Base-by-base conservation (phyloP, 305 asterid species). In the Fraxinus ornus region DNA sequence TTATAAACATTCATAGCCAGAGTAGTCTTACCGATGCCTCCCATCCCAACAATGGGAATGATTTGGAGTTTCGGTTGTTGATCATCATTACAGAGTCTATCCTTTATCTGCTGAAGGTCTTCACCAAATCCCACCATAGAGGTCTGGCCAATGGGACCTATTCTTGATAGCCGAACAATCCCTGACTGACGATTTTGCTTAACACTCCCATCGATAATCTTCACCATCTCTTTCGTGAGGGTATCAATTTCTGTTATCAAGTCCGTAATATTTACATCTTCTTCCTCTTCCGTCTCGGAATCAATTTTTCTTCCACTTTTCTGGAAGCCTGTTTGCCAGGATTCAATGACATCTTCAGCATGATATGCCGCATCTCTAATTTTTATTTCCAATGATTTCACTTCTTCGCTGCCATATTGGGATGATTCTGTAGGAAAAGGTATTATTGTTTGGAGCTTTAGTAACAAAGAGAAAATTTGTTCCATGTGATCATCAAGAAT, bases 1-100 rank as follows among this genome's bases (percentile, higher is more conserved):
- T 9, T 7, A 0, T n/a, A 82, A 82, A 77, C 4, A 12, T 19
- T 77, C 1, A 44, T 47, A 7, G 84, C 81, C 28, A 76, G 1
- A 10, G 81, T 76, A 26, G 81, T 82, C 52, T 76, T 82, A 4
- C 81, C 74, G 0, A 76, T 44, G 35, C 81, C 84, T 2, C 71
- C 81, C 81, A 76, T 68, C 2, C 84, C 81, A 1, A 66, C 78
- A 33, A 82, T 66, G 0, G 81, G 36, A 22, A 76, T 35, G 35
- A 44, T 76, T 62, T 82, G 72, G 1, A 39, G 84, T 12, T 30
- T 21, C 5, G 13, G 7, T 52, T 52, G 70, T 60, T 7, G 70
- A 1, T 7, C 70, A 2, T 7, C 0, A 36, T 36, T 36, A 21
- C 70, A 21, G 3, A 60, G 30, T 60, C 70, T 12, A 19, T 21